Evolutionary conservation across 129 eudicot genomes (phyloP).

Genomic region (Flaveria robusta): DNA sequence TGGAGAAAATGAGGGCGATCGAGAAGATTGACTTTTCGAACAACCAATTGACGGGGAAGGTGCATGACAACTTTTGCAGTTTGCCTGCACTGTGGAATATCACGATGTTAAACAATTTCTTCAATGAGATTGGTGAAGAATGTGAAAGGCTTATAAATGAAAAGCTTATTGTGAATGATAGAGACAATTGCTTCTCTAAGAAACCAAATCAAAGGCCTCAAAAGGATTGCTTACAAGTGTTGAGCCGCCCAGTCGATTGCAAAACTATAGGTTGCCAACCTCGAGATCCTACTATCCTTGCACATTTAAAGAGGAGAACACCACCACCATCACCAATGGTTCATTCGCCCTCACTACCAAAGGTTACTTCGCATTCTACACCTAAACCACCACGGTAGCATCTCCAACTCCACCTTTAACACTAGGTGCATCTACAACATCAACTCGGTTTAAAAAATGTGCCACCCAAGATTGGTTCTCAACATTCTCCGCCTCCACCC

Average conservation of each 20-base stretch:
- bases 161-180: conserved; percentile 23
- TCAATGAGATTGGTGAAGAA: conserved; percentile 34
- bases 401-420: neutral
- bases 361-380: conserved; percentile 15
- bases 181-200: conserved; percentile 48
- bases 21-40: conserved; percentile 46
- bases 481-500: conserved; percentile 37
- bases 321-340: conserved; percentile 5
- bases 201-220: conserved; percentile 44
- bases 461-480: conserved; percentile 51
- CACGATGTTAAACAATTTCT: conserved; percentile 46
- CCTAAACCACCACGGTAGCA: neutral
- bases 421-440: neutral
- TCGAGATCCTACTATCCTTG: conserved; percentile 6
- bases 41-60: conserved; percentile 48
- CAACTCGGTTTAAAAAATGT: conserved; percentile 10
- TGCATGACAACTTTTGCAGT: conserved; percentile 47
- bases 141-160: conserved; percentile 33
- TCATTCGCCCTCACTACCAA: conserved; percentile 24
- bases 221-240: conserved; percentile 33
- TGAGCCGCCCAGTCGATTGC: conserved; percentile 49
- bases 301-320: conserved; percentile 18
- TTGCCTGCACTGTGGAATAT: conserved; percentile 49
- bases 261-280: conserved; percentile 34
- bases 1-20: conserved; percentile 37